Conservation (phyloP, 2,329 filamentous ascomycete species). For the Lachnellula occidentalis region DNA sequence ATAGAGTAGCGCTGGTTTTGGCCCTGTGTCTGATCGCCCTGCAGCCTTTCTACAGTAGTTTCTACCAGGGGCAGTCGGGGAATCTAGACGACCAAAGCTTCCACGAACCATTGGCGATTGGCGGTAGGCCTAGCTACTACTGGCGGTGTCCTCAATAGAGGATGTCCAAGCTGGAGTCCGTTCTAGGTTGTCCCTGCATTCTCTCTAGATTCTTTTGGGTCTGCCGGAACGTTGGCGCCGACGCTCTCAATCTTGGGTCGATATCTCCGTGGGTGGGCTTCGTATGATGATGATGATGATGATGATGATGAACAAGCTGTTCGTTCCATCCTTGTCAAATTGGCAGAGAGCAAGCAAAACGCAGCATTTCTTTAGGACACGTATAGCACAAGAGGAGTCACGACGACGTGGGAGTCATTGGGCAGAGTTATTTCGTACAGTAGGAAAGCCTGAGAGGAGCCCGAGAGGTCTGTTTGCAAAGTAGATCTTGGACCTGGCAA, state of each 20-base stretch:
- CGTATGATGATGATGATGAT: neutral
- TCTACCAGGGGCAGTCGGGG: neutral
- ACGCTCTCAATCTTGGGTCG: neutral
- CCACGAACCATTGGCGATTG: too few species aligned
- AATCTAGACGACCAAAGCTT: neutral
- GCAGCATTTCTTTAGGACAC: neutral
- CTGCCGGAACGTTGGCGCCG: neutral
- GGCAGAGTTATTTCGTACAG: neutral
- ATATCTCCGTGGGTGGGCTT: neutral
- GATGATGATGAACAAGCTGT: neutral
- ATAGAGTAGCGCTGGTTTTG: neutral
- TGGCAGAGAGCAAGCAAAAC: neutral
- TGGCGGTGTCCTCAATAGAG: neutral
- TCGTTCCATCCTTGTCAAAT: neutral
- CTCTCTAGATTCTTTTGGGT: neutral
- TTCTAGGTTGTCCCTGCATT: neutral
- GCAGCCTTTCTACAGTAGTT: neutral
- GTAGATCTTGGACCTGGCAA: constrained; percentile 1
- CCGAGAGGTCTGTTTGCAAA: neutral
- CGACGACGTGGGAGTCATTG: neutral
- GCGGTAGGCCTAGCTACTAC: neutral
- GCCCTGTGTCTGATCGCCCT: constrained; percentile 10
- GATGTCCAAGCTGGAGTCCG: neutral
- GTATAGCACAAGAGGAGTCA: neutral
- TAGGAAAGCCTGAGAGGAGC: too few species aligned